Base-by-base conservation (phyloP, 345 rosid species). In the Citrus trifoliata region DNA sequence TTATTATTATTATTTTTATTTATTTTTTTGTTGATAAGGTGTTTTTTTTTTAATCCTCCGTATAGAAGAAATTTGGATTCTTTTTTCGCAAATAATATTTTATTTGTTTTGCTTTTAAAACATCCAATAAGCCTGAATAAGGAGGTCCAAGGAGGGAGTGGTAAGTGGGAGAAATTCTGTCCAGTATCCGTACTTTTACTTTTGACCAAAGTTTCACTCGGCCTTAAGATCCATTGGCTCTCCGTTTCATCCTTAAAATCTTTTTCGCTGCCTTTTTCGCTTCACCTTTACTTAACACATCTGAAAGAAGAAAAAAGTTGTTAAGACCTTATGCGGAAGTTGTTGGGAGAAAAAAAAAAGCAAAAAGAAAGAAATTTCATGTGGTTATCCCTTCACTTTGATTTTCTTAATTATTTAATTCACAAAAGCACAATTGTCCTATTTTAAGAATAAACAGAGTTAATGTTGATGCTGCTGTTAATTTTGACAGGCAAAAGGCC, bases 191-290 rank as follows among this genome's bases (percentile, higher is more conserved):
- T 72, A 65, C 32, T 30, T 27, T 22, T 22, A 21, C 75, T 76
- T 74, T 73, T 77, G 76, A 68, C 65, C 48, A 35, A 46, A 53
- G 32, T 27, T 65, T 76, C 78, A 79, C 74, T 59, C 8, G 35
- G 77, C 80, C 83, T 75, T 33, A 51, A 70, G 67, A 80, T 64
- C 77, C 71, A 83, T 35, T 6, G 65, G 77, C 27, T 28, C n/a
- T 16, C 48, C 19, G 21, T 19, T 9, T 27, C 19, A 1, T 6
- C 33, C 10, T 51, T 73, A 9, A 24, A 9, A 24, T 62, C 3
- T 59, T 59, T 71, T 61, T 33, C 4, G 4, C 46, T 6, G 2
- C 19, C 70, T 56, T 65, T 53, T 55, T 16, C 42, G 51, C 67
- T 61, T 55, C 56, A 77, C 32, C 74, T 28, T 73, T 13, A 46